These are phyloP conservation scores for Cercospora sesami DNA, from an alignment of 2,329 filamentous ascomycete genomes.

Conservation along the genomic window DNA sequence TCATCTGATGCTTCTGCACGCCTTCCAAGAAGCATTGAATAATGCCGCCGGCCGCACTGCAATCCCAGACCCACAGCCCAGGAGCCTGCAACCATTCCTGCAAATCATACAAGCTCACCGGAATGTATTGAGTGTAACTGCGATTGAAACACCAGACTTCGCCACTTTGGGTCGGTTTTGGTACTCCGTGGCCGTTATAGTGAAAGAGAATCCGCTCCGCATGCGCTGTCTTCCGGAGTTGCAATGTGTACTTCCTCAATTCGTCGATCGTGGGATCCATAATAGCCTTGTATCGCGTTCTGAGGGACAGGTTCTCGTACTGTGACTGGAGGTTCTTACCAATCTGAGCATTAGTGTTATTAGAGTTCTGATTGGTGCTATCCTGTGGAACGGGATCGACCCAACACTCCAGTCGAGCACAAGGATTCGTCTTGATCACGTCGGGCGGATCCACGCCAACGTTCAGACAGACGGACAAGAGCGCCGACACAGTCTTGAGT, in stretches of 20 bases:
- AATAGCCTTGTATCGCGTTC: constrained; percentile 97
- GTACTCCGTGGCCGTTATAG: constrained; percentile 97
- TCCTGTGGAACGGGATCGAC: constrained; percentile 78
- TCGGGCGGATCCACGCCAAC: constrained; percentile 97
- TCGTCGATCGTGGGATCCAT: constrained; percentile 96
- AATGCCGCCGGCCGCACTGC: constrained; percentile 93
- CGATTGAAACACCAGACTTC: constrained; percentile 99
- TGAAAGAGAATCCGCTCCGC: constrained; percentile 96
- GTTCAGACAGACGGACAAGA: constrained; percentile 90
- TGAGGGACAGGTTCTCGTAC: constrained; percentile 90
- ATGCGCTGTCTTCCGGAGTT: constrained; percentile 85
- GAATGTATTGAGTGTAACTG: constrained; percentile 98
- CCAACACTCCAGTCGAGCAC: constrained; percentile 94
- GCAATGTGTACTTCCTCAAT: constrained; percentile 93
- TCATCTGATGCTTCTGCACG: constrained; percentile 89
- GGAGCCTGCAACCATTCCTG: constrained; percentile 95
- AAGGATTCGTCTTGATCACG: constrained; percentile 91
- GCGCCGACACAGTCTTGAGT: constrained; percentile 93
- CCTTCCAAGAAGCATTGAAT: constrained; percentile 92
- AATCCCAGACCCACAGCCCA: constrained; percentile 96
- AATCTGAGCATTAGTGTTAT: constrained; percentile 70
- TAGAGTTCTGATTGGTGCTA: constrained; percentile 35
- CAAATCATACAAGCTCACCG: constrained; percentile 89
- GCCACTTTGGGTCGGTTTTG: constrained; percentile 89
- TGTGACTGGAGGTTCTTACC: constrained; percentile 94